Evolutionary conservation across 495 filamentous ascomycete genomes (phyloP), one percentile per base, ranked within the genome.

Genomic region (Cudoniella acicularis): DNA sequence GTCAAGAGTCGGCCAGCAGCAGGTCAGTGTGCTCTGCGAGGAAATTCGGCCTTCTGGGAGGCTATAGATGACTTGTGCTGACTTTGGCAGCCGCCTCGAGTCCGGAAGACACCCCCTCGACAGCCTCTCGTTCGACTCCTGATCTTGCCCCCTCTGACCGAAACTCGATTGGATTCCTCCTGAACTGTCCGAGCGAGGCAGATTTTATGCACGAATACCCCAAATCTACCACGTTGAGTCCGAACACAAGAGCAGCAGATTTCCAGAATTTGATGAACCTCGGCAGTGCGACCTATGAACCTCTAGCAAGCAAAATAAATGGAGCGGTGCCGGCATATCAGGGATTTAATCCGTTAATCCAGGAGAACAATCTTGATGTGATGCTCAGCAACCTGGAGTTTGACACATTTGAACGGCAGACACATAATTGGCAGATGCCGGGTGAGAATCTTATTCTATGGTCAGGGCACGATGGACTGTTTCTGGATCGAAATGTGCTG

Each of bases 101-200:
- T 48, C 56, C 56, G 9, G 64, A 64, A 13, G 54, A 51, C 10
- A 53, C 61, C 25, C 11, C 21, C 20, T 13, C 48, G 8, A 49
- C 53, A 10, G 27, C 49, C 25, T 46, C 47, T 49, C 51, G 57
- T 3, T 51, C 53, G 3, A 63, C 60, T 20, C 57, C 65, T 16
- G 65, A 68, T 30, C 26, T 47, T n/a, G 20, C 59, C 1, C 41
- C 27, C 17, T 62, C 62, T 11, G 62, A 65, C 45, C 59, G 65
- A 2, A 68, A 61, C 36, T 68, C 65, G n/a, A 68, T 68, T 22
- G 62, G 60, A 11, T 68, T 68, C 20, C 56, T 68, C 2, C 59
- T 68, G 0, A 68, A 68, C 30, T 55, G 55, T 23, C 53, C 62
- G 4, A 53, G 49, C 17, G 62, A 65, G n/a, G 49, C 22, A 8